Evolutionary conservation across 2,329 filamentous ascomycete genomes (phyloP).

Genomic region (Fusarium odoratissimum): DNA sequence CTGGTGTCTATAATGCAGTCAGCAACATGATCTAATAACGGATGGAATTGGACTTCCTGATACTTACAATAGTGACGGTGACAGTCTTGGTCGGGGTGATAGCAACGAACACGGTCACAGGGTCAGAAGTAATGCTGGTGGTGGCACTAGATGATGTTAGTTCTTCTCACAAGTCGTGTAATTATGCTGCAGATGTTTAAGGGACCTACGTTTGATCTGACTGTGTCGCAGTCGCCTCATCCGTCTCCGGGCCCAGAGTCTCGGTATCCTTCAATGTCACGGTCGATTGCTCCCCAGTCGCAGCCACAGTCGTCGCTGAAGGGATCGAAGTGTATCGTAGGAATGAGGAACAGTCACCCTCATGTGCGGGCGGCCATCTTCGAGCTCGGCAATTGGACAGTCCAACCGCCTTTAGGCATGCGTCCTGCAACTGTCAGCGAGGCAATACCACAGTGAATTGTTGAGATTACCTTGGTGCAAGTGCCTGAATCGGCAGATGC

Average conservation of each 20-base stretch:
- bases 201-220: background rate
- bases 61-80: background rate
- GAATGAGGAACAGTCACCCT: slow-evolving; percentile 2
- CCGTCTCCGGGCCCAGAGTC: background rate
- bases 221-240: background rate
- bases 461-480: background rate
- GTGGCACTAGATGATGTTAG: background rate
- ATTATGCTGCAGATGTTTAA: rapidly evolving
- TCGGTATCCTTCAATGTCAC: background rate
- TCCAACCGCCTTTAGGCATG: background rate
- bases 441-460: rapidly evolving
- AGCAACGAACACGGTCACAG: background rate
- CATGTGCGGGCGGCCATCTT: background rate
- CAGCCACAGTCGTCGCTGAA: background rate
- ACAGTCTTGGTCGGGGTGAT: background rate
- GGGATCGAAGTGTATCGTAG: background rate
- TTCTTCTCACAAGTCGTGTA: too few relatives aligned
- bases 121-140: background rate
- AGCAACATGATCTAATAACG: rapidly evolving
- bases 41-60: rapidly evolving
- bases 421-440: background rate
- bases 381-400: background rate
- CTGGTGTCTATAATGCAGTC: background rate
- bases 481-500: background rate
- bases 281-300: background rate